These are phyloP conservation scores for Apiotrichum montevideense DNA, from an alignment of 1,284 basidiomycete species.

Conservation along the genomic window DNA sequence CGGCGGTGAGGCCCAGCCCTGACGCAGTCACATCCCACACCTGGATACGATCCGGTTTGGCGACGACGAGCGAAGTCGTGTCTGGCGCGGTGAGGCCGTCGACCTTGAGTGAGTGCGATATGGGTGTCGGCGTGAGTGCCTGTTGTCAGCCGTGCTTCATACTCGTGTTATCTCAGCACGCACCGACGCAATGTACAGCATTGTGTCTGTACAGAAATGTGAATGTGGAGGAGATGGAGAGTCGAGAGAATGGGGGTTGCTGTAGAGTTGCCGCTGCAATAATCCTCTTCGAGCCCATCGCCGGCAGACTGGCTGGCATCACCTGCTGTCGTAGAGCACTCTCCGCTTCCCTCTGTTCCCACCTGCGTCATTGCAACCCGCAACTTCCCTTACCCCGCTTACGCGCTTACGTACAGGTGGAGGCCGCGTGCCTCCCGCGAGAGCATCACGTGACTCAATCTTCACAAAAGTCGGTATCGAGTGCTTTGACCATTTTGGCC, in stretches of 20 bases:
- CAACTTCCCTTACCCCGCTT: too few species aligned
- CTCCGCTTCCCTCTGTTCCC: too few species aligned
- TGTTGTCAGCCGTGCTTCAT: constrained; percentile 6
- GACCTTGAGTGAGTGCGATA: constrained; percentile 34
- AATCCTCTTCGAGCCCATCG: too few species aligned
- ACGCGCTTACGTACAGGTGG: too few species aligned
- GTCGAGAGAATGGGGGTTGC: neutral
- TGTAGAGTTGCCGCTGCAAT: too few species aligned
- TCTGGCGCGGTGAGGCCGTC: constrained; percentile 24
- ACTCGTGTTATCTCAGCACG: constrained; percentile 6
- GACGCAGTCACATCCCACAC: constrained; percentile 34
- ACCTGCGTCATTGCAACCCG: too few species aligned
- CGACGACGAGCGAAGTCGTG: constrained; percentile 34
- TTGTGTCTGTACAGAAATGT: constrained; percentile 1
- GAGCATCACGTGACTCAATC: constrained; percentile 1
- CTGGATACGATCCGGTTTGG: constrained; percentile 41
- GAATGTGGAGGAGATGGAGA: neutral
- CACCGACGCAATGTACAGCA: constrained; percentile 42
- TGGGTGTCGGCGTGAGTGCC: constrained; percentile 45
- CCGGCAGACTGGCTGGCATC: too few species aligned
- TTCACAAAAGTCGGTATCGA: too few species aligned
- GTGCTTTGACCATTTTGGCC: too few species aligned
- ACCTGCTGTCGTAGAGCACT: too few species aligned
- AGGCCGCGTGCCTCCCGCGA: neutral
- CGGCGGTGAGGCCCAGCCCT: constrained; percentile 28